These are phyloP conservation scores for Claviceps humidiphila DNA, from an alignment of 2,329 filamentous ascomycete genomes.

Conservation along the genomic window DNA sequence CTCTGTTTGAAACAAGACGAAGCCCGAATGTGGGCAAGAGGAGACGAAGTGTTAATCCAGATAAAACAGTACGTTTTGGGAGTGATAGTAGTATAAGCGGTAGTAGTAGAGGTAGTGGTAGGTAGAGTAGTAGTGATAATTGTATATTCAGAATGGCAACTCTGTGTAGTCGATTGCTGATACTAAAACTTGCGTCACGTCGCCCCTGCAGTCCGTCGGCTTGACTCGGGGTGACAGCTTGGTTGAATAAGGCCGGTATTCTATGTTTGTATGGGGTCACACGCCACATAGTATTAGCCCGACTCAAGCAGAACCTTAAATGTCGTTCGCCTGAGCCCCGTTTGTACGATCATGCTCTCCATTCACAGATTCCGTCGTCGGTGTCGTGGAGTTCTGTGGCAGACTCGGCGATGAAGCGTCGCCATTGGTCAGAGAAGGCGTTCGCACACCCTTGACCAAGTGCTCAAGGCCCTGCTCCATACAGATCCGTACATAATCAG, in stretches of 20 bases:
- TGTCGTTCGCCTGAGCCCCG: constrained; percentile 17
- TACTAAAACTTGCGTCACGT: background rate
- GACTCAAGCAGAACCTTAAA: constrained; percentile 10
- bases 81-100: too few species aligned
- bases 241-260: background rate
- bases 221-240: background rate
- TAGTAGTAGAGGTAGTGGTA: background rate
- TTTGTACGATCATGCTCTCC: constrained; percentile 16
- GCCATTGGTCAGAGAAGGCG: constrained; percentile 32
- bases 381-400: constrained; percentile 16
- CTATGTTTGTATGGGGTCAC: background rate
- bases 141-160: background rate
- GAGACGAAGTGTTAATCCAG: background rate
- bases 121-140: constrained; percentile 4
- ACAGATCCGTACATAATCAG: constrained; percentile 42
- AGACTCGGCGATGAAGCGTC: constrained; percentile 33
- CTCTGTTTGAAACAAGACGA: background rate
- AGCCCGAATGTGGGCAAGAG: background rate
- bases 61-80: too few species aligned
- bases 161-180: background rate
- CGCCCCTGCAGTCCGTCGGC: background rate
- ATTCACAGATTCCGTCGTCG: constrained; percentile 16
- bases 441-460: constrained; percentile 33
- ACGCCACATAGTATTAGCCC: background rate
- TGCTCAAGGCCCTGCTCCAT: constrained; percentile 44